Evolutionary conservation across 1,284 basidiomycete species (phyloP), one percentile per base, ranked within the genome.

Genomic region (Apiotrichum brassicae): DNA sequence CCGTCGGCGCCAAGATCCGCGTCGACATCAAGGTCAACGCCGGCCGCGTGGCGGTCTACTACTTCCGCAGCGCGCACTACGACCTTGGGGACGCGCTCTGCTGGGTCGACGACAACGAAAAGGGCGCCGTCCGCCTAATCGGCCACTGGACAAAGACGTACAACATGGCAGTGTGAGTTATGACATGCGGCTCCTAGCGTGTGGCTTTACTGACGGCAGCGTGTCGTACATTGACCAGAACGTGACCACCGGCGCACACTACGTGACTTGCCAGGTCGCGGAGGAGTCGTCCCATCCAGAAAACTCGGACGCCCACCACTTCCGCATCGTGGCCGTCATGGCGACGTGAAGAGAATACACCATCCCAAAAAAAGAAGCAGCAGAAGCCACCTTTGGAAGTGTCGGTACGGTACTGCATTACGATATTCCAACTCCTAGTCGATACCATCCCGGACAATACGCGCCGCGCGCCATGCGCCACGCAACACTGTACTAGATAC

Each of bases 51-150:
- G 72, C 73, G 9, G 64, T 75, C 25, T 72, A 73, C 49, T 74
- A 74, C 55, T 68, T 72, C 58, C 58, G 69, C 46, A 69, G 65
- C 49, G 62, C 67, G 53, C 61, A 66, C 43, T 73, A 74, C 49
- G 63, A 71, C 42, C 60, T 75, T 7, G 74, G 74, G 4, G 65
- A 70, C 48, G 70, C 68, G 11, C 60, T 59, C 34, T 75, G 74
- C 56, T 75, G 74, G 74, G 67, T 75, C 23, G 74, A 75, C 56
- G 68, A 74, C 48, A 72, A 75, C 45, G 67, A 69, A 34, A 43
- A 48, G n/a, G 67, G 66, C 5, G 72, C 65, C 3, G 64, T 63
- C 16, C 54, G 46, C 14, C 49, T 75, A 4, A 46, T 61, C 6
- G 71, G 71, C 8, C 71, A 68, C 56, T 75, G 73, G 74, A 51